Conservation (phyloP, 2,329 filamentous ascomycete genomes). For the Aspergillus glaucus region DNA sequence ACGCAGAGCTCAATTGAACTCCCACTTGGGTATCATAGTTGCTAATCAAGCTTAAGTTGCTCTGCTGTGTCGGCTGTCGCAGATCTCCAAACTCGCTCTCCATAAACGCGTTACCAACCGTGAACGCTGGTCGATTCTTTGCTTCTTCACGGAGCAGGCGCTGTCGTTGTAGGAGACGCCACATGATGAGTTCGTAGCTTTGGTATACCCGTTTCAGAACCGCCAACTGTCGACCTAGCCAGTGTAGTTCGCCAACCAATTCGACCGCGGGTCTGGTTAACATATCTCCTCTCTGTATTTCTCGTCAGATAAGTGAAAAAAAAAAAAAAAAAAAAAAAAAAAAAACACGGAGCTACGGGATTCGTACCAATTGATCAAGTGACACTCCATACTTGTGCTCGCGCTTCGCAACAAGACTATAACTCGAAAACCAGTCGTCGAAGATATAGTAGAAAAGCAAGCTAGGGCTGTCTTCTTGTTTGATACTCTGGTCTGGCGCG, state of each 20-base stretch:
- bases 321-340: too few relatives aligned
- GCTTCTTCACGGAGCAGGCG: constrained; percentile 33
- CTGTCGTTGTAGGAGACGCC: constrained; percentile 52
- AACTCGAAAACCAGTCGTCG: constrained; percentile 61
- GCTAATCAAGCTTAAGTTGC: constrained; percentile 15
- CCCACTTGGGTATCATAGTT: constrained; percentile 27
- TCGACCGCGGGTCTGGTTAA: constrained; percentile 43
- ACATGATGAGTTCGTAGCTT: constrained; percentile 56
- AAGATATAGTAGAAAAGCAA: constrained; percentile 63
- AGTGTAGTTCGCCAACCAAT: constrained; percentile 49
- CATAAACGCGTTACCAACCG: constrained; percentile 15
- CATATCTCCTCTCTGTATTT: constrained; percentile 48
- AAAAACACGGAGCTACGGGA: not conserved
- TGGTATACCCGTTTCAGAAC: constrained; percentile 58
- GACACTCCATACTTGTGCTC: constrained; percentile 46
- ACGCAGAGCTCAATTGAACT: constrained; percentile 40
- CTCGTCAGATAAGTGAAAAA: not conserved
- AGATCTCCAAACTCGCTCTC: constrained; percentile 37
- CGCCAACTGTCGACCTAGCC: constrained; percentile 55
- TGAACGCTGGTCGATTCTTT: constrained; percentile 11
- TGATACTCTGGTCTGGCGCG: constrained; percentile 29
- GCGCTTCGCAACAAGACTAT: constrained; percentile 52
- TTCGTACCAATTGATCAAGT: constrained; percentile 46
- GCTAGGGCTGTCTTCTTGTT: constrained; percentile 49
- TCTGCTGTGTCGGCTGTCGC: constrained; percentile 22